Evolutionary conservation across 176 grass and related monocot genomes (phyloP).

Genomic region (Coix lacrymajobi): DNA sequence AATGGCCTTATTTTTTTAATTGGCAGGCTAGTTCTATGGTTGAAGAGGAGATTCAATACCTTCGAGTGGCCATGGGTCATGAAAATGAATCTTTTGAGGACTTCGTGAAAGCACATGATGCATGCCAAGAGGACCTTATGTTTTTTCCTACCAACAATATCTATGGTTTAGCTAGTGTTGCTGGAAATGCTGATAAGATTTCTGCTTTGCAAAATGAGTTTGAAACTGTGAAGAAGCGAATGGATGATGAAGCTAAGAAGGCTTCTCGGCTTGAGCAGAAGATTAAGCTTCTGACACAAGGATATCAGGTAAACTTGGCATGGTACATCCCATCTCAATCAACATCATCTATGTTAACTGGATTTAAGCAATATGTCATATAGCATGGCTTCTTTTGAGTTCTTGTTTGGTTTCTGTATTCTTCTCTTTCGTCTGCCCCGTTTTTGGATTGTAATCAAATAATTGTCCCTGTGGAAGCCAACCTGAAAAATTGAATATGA

Average conservation of each 20-base stretch:
- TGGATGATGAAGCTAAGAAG: constrained; percentile 92
- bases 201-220: constrained; percentile 74
- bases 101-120: constrained; percentile 77
- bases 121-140: constrained; percentile 93
- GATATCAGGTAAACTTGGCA: constrained; percentile 66
- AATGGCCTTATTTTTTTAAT: not conserved
- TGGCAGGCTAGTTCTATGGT: constrained; percentile 69
- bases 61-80: constrained; percentile 74
- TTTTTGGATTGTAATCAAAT: not conserved
- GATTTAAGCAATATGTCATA: not conserved
- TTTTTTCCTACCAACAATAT: constrained; percentile 65
- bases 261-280: constrained; percentile 84
- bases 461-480: not conserved
- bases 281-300: constrained; percentile 87
- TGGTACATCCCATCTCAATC: not conserved
- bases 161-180: constrained; percentile 81
- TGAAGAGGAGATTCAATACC: constrained; percentile 69
- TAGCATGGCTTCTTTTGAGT: not conserved
- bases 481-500: not conserved
- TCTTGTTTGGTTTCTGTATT: not conserved
- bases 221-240: constrained; percentile 81
- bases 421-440: too few species aligned
- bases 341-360: not conserved
- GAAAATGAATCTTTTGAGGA: constrained; percentile 77
- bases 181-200: constrained; percentile 78